phyloP scores from a whole-genome alignment of 129 eudicot genomes.

The Smallanthus sonchifolius region DNA sequence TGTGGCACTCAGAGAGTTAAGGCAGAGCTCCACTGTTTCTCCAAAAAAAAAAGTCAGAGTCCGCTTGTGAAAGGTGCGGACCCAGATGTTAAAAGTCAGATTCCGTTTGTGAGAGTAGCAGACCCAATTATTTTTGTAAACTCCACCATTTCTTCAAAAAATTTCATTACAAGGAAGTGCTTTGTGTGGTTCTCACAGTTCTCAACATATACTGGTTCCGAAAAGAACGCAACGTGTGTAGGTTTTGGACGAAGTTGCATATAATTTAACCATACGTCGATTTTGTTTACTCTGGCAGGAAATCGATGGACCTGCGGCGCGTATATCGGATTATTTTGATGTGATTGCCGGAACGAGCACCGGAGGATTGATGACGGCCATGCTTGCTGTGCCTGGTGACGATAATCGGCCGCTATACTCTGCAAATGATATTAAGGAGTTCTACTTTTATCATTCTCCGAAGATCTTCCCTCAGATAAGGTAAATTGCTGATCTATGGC shows the following conservation, averaged over 20 bases:
- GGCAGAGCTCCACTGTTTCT: no score
- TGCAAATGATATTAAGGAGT: slow-evolving; percentile 47
- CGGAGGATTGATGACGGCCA: slow-evolving; percentile 59
- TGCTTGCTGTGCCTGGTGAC: slow-evolving; percentile 62
- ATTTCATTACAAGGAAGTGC: no score
- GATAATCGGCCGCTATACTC: slow-evolving; percentile 56
- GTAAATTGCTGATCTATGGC: slow-evolving; percentile 8
- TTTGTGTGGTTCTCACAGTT: no score
- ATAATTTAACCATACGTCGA: background rate
- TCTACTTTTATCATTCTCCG: slow-evolving; percentile 57
- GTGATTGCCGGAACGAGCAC: slow-evolving; percentile 81
- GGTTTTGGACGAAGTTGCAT: background rate
- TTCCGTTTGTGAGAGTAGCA: no score
- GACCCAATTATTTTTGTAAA: no score
- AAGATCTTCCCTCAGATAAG: slow-evolving; percentile 56
- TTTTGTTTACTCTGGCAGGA: slow-evolving; percentile 36
- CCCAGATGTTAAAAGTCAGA: no score
- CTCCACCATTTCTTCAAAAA: no score
- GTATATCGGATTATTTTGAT: slow-evolving; percentile 80
- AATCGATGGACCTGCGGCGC: slow-evolving; percentile 61
- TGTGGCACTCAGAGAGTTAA: no score
- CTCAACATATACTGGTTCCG: no score
- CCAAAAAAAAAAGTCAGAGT: no score
- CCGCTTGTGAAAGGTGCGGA: no score
- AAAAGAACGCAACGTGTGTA: no score